These are phyloP conservation scores for Westerdykella sp. DNA, from an alignment of 2,329 filamentous ascomycete genomes.

Conservation along the genomic window DNA sequence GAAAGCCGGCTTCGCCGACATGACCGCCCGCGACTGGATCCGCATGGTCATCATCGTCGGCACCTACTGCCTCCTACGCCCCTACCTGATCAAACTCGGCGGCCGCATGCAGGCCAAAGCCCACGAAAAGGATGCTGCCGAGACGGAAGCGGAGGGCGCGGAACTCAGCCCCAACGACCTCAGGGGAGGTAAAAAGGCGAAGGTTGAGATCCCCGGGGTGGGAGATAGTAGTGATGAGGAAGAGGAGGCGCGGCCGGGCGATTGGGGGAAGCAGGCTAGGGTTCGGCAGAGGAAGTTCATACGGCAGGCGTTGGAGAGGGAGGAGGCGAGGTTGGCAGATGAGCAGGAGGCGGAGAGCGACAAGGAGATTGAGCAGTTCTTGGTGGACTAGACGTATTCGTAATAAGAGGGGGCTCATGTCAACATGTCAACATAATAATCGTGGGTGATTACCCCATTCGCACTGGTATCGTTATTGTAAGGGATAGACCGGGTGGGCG, in stretches of 20 bases:
- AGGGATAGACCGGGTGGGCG: not conserved
- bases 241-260: constrained; percentile 40
- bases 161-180: constrained; percentile 30
- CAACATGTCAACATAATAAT: constrained; percentile 1
- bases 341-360: constrained; percentile 62
- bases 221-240: constrained; percentile 45
- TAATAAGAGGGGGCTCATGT: not conserved
- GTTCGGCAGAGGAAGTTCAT: constrained; percentile 62
- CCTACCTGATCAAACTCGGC: constrained; percentile 64
- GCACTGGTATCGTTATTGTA: no score
- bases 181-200: constrained; percentile 24
- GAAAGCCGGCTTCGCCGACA: constrained; percentile 38
- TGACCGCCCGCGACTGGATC: constrained; percentile 48
- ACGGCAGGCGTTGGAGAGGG: constrained; percentile 57
- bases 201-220: constrained; percentile 49
- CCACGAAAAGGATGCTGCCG: constrained; percentile 49
- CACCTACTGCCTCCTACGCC: constrained; percentile 63
- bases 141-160: constrained; percentile 35
- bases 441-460: no score
- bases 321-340: constrained; percentile 50
- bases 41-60: constrained; percentile 66
- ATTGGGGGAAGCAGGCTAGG: constrained; percentile 66
- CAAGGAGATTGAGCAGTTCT: constrained; percentile 67
- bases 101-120: constrained; percentile 58
- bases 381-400: constrained; percentile 45